These are phyloP conservation scores for Nitzschia inconspicua DNA, from an alignment of 108 stramenopile genomes.

Conservation along the genomic window DNA sequence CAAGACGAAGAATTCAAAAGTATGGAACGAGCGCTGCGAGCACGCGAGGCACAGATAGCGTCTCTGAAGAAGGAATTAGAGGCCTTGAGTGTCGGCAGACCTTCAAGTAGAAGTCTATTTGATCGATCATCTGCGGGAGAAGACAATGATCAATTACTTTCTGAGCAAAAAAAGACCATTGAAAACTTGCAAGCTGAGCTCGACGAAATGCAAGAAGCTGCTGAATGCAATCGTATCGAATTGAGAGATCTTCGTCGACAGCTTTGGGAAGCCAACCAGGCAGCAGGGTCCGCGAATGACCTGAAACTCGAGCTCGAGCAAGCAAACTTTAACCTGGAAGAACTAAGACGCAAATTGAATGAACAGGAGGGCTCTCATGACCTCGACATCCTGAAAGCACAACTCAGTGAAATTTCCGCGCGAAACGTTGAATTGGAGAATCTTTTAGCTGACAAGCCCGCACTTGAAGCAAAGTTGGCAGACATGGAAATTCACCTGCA, in stretches of 20 bases:
- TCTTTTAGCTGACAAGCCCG: neutral
- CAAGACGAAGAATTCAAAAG: slow-evolving; percentile 78
- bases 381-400: neutral
- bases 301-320: slow-evolving; percentile 30
- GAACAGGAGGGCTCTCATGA: neutral
- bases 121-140: neutral
- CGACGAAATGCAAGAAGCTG: slow-evolving; percentile 41
- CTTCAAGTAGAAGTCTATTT: slow-evolving; percentile 1
- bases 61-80: slow-evolving; percentile 9
- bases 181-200: slow-evolving; percentile 31
- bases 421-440: slow-evolving; percentile 1
- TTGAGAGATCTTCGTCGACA: slow-evolving; percentile 28
- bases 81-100: neutral
- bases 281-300: slow-evolving; percentile 25
- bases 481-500: slow-evolving; percentile 41
- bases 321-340: slow-evolving; percentile 30
- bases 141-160: neutral
- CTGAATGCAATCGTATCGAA: slow-evolving; percentile 32
- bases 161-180: slow-evolving; percentile 2
- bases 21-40: slow-evolving; percentile 9
- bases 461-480: slow-evolving; percentile 9
- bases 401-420: neutral
- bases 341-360: slow-evolving; percentile 27
- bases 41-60: slow-evolving; percentile 13
- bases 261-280: slow-evolving; percentile 33